Conservation (phyloP, 2,329 filamentous ascomycete genomes). For the Thermoascus crustaceus region DNA sequence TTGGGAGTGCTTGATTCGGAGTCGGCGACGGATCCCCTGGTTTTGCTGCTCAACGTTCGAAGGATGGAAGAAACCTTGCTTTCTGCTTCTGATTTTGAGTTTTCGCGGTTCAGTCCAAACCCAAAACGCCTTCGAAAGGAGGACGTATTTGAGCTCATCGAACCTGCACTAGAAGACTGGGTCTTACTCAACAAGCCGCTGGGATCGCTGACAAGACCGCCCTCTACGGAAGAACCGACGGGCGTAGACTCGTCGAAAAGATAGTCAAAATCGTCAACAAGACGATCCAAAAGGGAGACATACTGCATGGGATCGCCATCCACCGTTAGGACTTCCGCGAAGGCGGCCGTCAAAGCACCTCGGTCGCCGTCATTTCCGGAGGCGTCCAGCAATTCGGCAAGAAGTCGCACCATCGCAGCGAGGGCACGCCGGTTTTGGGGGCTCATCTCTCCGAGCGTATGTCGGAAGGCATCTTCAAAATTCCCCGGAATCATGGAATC, state of each 20-base stretch:
- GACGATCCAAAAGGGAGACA: slow-evolving; percentile 77
- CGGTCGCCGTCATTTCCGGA: slow-evolving; percentile 87
- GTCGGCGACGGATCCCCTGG: slow-evolving; percentile 49
- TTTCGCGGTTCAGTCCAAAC: slow-evolving; percentile 68
- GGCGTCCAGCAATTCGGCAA: slow-evolving; percentile 80
- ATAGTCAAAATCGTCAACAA: slow-evolving; percentile 81
- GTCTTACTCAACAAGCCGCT: slow-evolving; percentile 52
- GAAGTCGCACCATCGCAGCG: slow-evolving; percentile 70
- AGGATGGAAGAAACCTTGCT: slow-evolving; percentile 71
- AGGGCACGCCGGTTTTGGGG: slow-evolving; percentile 66
- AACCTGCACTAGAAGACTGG: slow-evolving; percentile 59
- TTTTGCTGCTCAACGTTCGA: slow-evolving; percentile 86
- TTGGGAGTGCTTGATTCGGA: slow-evolving; percentile 62
- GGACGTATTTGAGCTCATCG: slow-evolving; percentile 75
- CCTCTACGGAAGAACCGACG: slow-evolving; percentile 37
- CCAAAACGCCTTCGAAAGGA: slow-evolving; percentile 80
- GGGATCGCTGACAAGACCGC: slow-evolving; percentile 46
- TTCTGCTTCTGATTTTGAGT: slow-evolving; percentile 62
- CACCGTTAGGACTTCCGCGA: slow-evolving; percentile 75
- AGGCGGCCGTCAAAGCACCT: slow-evolving; percentile 77
- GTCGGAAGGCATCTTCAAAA: slow-evolving; percentile 51
- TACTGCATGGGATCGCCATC: slow-evolving; percentile 72
- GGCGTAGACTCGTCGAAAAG: slow-evolving; percentile 64
- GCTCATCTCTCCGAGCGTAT: slow-evolving; percentile 44
- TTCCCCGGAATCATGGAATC: slow-evolving; percentile 35